Evolutionary conservation across 345 rosid genomes (phyloP).

Genomic region (Citrus trifoliata): DNA sequence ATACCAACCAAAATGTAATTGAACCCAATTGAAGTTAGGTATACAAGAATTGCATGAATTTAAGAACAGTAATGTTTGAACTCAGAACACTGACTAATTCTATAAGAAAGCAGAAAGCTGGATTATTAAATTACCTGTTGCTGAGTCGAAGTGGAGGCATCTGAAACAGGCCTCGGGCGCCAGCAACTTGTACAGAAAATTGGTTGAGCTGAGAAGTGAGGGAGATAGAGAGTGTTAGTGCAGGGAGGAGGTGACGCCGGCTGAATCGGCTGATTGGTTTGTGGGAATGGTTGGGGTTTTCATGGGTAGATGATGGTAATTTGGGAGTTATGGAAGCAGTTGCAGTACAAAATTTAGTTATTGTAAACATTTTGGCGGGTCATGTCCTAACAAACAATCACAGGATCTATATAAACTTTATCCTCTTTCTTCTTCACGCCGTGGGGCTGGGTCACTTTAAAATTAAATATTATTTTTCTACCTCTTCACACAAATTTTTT

Average conservation of each 20-base stretch:
- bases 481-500: neutral
- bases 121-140: slow-evolving; percentile 37
- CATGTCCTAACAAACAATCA: neutral
- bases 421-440: neutral
- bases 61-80: neutral
- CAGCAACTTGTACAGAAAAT: slow-evolving; percentile 14
- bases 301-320: slow-evolving; percentile 11
- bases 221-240: slow-evolving; percentile 32
- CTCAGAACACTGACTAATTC: neutral
- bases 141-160: slow-evolving; percentile 65
- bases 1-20: slow-evolving; percentile 7
- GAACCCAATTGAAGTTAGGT: neutral
- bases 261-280: slow-evolving; percentile 29
- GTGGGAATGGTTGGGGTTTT: slow-evolving; percentile 3
- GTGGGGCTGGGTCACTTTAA: neutral
- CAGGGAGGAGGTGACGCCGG: slow-evolving; percentile 46
- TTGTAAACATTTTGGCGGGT: slow-evolving; percentile 7
- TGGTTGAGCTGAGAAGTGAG: slow-evolving; percentile 8
- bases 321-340: neutral
- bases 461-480: neutral
- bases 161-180: slow-evolving; percentile 66
- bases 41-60: neutral
- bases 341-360: neutral
- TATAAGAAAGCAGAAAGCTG: neutral
- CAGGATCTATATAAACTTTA: neutral